These are phyloP conservation scores for Colletotrichum gigasporum DNA, from an alignment of 2,329 filamentous ascomycete genomes.

Conservation along the genomic window DNA sequence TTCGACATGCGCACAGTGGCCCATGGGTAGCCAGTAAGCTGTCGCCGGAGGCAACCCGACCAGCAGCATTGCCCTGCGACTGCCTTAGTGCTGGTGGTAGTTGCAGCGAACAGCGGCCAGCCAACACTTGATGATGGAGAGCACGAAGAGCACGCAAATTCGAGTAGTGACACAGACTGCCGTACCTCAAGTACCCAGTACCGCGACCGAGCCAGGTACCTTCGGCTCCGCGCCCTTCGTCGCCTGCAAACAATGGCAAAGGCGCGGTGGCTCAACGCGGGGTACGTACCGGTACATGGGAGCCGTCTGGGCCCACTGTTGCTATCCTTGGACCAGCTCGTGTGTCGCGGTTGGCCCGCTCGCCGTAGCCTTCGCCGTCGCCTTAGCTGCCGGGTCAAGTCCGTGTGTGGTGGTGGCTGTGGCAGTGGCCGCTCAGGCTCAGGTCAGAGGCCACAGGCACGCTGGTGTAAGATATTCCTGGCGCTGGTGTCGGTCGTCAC, in stretches of 20 bases:
- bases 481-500: not conserved
- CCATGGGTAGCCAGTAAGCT: constrained; percentile 4
- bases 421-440: not conserved
- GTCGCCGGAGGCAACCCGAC: constrained; percentile 18
- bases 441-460: constrained; percentile 1
- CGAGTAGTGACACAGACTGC: not conserved
- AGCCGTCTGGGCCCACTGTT: constrained; percentile 12
- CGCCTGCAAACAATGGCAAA: not conserved
- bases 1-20: constrained; percentile 11
- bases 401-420: constrained; percentile 18
- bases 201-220: not conserved
- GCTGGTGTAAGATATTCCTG: not conserved
- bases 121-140: constrained; percentile 4
- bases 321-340: constrained; percentile 28
- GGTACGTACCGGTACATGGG: constrained; percentile 17
- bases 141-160: not conserved
- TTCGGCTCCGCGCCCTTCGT: not conserved
- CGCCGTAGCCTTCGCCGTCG: not conserved
- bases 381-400: not conserved
- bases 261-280: constrained; percentile 15
- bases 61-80: constrained; percentile 1
- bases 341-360: not conserved
- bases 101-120: not conserved
- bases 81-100: too few relatives aligned
- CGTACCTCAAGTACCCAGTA: constrained; percentile 2